Evolutionary conservation across 768 basidiomycete species (phyloP), one percentile per base, ranked within the genome.

Genomic region (Agaricus sinodeliciosus): DNA sequence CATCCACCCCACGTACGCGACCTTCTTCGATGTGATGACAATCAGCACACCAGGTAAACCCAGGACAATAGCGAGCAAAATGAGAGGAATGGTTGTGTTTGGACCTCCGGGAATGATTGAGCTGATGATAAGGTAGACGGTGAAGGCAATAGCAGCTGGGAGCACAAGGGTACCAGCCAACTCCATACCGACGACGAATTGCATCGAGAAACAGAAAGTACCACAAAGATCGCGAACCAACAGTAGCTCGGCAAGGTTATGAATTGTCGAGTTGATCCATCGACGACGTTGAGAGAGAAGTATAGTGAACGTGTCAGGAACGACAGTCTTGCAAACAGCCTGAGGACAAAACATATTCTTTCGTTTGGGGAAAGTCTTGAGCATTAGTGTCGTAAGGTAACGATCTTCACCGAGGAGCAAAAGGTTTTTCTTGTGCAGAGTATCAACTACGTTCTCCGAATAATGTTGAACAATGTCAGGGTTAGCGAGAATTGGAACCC

Each of bases 131-230:
- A 97, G 85, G 68, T 95, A 96, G 48, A 95, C 68, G 0, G 96
- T 98, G 77, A 99, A 98, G 36, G 90, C 82, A 72, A 98, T 98
- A 57, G 96, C 95, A 37, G 94, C 96, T 18, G 96, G 96, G 19
- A 98, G 76, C 26, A 98, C 95, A 57, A 99, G 79, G 2, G 96
- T 98, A 65, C 95, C 95, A 56, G 90, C 84, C 57, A 99, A 76
- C 66, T 99, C 96, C 94, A 99, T 99, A 66, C 88, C 94, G 34
- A 95, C 92, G 59, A 97, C 93, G 64, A 97, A 97, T 74, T 96
- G 94, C 95, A 97, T 97, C 9, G 92, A 94, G 81, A 99, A 98
- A 75, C 96, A 99, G 85, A 98, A 99, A 2, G 94, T 97, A 43
- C 96, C 96, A 60, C 95, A 99, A n/a, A 98, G 82, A 68, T 99